Percentiles rank a stretch among this genome's conserved stretches.
These are phyloP conservation scores for Hymenochaete sp. DNA, from an alignment of 1,284 basidiomycete genomes.

Conservation along the genomic window DNA sequence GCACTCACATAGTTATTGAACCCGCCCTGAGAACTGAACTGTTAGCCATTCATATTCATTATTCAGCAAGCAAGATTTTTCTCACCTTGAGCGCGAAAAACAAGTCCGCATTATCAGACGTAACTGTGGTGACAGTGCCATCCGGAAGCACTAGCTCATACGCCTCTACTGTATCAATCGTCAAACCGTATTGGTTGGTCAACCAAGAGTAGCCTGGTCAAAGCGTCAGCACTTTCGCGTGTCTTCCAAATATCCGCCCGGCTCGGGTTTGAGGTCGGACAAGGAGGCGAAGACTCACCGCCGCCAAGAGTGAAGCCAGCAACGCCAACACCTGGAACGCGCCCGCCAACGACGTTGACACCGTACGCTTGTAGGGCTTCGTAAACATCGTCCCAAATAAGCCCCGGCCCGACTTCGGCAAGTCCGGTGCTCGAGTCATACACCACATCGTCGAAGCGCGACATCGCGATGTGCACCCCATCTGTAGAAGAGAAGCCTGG, in stretches of 20 bases:
- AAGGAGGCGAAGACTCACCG: slow-evolving; percentile 30
- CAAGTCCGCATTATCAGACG: slow-evolving; percentile 31
- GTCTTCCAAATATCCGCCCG: too few relatives aligned
- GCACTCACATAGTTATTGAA: slow-evolving; percentile 49
- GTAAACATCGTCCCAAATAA: slow-evolving; percentile 54
- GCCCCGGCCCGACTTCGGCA: slow-evolving; percentile 40
- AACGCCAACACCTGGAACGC: slow-evolving; percentile 46
- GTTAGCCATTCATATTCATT: not conserved
- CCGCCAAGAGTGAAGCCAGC: slow-evolving; percentile 48
- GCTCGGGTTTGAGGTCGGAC: too few relatives aligned
- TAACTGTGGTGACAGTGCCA: slow-evolving; percentile 34
- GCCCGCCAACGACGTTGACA: slow-evolving; percentile 46
- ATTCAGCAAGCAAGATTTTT: not conserved
- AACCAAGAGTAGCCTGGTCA: slow-evolving; percentile 44
- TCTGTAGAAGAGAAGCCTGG: slow-evolving; percentile 44
- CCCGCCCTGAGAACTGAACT: slow-evolving; percentile 37
- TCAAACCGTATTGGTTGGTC: slow-evolving; percentile 43
- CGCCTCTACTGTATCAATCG: slow-evolving; percentile 38
- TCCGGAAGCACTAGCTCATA: slow-evolving; percentile 43
- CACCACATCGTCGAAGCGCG: slow-evolving; percentile 36
- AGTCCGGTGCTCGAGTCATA: slow-evolving; percentile 34
- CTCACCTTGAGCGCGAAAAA: slow-evolving; percentile 41
- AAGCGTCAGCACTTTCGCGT: too few relatives aligned
- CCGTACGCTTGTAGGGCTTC: slow-evolving; percentile 32
- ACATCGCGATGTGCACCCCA: slow-evolving; percentile 51